These are phyloP conservation scores for Leishmania lainsoni DNA, from an alignment of 208 protist genomes.

Conservation along the genomic window DNA sequence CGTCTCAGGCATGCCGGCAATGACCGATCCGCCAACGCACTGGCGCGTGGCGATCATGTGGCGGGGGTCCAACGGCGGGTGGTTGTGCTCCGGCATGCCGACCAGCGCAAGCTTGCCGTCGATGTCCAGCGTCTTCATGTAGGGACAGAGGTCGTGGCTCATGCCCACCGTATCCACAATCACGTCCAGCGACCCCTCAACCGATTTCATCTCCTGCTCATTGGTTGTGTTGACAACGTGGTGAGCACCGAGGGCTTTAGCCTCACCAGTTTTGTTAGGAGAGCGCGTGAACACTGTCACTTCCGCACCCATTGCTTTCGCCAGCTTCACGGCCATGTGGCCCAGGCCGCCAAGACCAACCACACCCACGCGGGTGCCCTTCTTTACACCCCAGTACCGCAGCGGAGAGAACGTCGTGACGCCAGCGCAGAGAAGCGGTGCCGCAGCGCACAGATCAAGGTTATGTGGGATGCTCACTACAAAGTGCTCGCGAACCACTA, in stretches of 20 bases:
- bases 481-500: conserved; percentile 69
- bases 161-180: conserved; percentile 74
- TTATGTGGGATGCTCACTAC: conserved; percentile 70
- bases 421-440: conserved; percentile 90
- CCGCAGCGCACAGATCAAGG: conserved; percentile 58
- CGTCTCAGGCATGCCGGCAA: conserved; percentile 73
- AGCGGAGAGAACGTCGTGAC: conserved; percentile 89
- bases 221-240: conserved; percentile 66
- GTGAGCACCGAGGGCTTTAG: conserved; percentile 72
- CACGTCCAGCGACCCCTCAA: conserved; percentile 48
- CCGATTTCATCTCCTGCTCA: conserved; percentile 50
- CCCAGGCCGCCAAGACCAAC: conserved; percentile 89
- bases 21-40: conserved; percentile 27
- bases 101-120: conserved; percentile 63
- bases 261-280: conserved; percentile 52
- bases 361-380: conserved; percentile 69
- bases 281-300: conserved; percentile 87
- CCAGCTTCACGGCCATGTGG: conserved; percentile 91
- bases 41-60: conserved; percentile 12
- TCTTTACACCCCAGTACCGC: conserved; percentile 62
- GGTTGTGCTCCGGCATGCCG: conserved; percentile 46
- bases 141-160: conserved; percentile 53
- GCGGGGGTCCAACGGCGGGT: conserved; percentile 42
- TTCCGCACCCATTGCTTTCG: conserved; percentile 78
- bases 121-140: conserved; percentile 48